phyloP scores from a whole-genome alignment of 192 early-diverging fungal species.

The Coemansia furcata region DNA sequence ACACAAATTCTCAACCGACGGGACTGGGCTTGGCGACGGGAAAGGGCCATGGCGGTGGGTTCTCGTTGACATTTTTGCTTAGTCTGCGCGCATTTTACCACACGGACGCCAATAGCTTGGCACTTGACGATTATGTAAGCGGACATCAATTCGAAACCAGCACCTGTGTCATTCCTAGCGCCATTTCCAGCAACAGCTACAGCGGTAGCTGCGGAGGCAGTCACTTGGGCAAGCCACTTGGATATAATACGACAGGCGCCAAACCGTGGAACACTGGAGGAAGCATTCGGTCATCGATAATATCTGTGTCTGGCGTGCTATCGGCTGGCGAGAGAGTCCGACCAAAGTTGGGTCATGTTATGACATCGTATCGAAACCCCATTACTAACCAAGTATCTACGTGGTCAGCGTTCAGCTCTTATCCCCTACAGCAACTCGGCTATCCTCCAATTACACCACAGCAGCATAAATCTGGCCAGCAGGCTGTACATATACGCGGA shows the following conservation, averaged over 20 bases:
- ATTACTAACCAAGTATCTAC: slow-evolving; percentile 27
- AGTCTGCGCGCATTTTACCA: slow-evolving; percentile 33
- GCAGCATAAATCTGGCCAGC: background rate
- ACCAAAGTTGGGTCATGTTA: slow-evolving; percentile 36
- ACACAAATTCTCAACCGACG: background rate
- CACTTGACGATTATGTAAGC: slow-evolving; percentile 8
- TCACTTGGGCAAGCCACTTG: background rate
- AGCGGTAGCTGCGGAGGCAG: background rate
- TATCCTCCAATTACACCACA: background rate
- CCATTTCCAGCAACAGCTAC: slow-evolving; percentile 7
- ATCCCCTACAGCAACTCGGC: background rate
- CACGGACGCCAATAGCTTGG: slow-evolving; percentile 17
- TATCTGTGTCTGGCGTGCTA: slow-evolving; percentile 21
- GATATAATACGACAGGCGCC: background rate
- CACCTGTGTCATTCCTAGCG: slow-evolving; percentile 31
- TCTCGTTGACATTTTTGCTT: slow-evolving; percentile 32
- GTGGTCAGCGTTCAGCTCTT: slow-evolving; percentile 29
- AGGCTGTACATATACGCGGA: background rate
- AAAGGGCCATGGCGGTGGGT: slow-evolving; percentile 15
- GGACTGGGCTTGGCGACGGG: background rate
- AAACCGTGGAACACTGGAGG: slow-evolving; percentile 3
- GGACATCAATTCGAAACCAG: background rate
- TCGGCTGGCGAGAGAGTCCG: slow-evolving; percentile 20
- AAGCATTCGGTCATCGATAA: slow-evolving; percentile 21
- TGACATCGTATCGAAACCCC: slow-evolving; percentile 38